These are phyloP conservation scores for Xylaria venustula DNA, from an alignment of 495 filamentous ascomycete species.

Conservation along the genomic window DNA sequence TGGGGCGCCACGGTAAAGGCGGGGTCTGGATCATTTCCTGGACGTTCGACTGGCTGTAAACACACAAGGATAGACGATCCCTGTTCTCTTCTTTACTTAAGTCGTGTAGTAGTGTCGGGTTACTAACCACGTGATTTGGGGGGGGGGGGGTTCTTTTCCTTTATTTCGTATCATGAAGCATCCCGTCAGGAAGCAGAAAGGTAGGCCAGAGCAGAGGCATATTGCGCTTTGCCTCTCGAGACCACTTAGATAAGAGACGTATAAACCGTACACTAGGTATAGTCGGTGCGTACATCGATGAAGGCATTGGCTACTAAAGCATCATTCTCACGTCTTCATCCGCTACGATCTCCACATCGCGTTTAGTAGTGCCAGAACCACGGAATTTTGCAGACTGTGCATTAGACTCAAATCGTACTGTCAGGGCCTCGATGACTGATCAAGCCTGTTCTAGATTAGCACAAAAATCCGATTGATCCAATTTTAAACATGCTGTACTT, in stretches of 20 bases:
- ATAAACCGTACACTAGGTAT: too few species aligned
- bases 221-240: too few species aligned
- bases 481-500: background rate
- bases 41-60: background rate
- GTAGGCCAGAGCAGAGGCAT: too few species aligned
- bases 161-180: too few species aligned
- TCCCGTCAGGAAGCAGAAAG: too few species aligned
- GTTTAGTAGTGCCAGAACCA: background rate
- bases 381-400: background rate
- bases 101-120: too few species aligned
- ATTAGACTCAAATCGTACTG: background rate
- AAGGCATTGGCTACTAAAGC: background rate
- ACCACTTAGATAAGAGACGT: too few species aligned
- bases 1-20: background rate
- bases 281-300: too few species aligned
- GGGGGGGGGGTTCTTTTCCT: too few species aligned
- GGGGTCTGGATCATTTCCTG: background rate
- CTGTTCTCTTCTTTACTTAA: background rate
- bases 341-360: background rate
- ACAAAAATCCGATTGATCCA: background rate
- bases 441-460: constrained; percentile 8
- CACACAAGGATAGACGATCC: background rate
- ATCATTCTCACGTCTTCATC: background rate
- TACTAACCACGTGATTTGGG: too few species aligned
- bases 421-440: background rate